Evolutionary conservation across 2,329 filamentous ascomycete genomes (phyloP).

Genomic region (Nannizzia gypsea): DNA sequence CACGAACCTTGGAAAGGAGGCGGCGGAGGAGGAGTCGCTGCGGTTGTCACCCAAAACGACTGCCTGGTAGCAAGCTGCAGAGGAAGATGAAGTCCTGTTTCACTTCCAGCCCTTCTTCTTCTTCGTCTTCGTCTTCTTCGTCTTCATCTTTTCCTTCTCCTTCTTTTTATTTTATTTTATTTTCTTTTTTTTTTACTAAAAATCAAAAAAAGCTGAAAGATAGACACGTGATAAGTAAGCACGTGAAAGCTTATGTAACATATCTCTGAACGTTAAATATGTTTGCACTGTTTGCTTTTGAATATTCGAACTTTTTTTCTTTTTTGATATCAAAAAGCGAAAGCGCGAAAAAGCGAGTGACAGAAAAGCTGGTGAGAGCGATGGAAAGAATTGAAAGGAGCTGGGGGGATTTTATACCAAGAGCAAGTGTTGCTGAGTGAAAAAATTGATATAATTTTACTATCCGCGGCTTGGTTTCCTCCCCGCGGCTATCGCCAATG

Average conservation of each 20-base stretch:
- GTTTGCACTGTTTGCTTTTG: not conserved
- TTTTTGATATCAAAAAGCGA: not conserved
- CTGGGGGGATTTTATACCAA: not conserved
- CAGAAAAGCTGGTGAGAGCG: not conserved
- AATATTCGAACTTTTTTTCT: not conserved
- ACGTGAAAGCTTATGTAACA: slow-evolving; percentile 1
- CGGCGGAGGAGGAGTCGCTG: not conserved
- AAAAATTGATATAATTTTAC: not conserved
- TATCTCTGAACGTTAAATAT: not conserved
- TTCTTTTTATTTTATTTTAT: not conserved
- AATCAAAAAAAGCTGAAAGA: not conserved
- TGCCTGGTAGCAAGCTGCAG: not conserved
- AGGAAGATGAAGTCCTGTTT: not conserved
- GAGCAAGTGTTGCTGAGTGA: not conserved
- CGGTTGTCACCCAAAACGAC: not conserved
- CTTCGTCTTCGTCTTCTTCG: not conserved
- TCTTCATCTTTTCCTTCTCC: not conserved
- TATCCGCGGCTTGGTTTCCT: not conserved
- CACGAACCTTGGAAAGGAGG: slow-evolving; percentile 1
- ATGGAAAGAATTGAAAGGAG: not conserved
- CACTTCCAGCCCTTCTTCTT: not conserved
- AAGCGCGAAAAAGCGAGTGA: not conserved
- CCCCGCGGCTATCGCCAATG: not conserved
- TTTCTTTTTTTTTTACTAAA: not conserved
- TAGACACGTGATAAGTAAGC: not conserved